Conservation (phyloP, 2,329 filamentous ascomycete species). For the Neospermospora avenae region DNA sequence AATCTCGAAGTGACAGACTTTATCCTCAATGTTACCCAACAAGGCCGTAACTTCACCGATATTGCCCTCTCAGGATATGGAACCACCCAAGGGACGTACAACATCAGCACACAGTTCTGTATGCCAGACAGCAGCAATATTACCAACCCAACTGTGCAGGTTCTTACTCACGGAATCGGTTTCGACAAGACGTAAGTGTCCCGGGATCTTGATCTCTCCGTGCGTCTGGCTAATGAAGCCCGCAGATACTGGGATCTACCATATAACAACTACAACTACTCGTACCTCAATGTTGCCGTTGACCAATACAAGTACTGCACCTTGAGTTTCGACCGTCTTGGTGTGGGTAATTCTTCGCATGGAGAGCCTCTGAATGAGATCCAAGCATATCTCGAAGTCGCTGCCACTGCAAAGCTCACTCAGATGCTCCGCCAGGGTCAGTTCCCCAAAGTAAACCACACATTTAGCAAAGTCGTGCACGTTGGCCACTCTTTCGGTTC, state of each 20-base stretch:
- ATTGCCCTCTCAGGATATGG: conserved; percentile 45
- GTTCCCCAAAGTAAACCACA: conserved; percentile 40
- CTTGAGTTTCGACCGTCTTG: conserved; percentile 59
- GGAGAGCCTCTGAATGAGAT: conserved; percentile 59
- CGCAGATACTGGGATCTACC: conserved; percentile 59
- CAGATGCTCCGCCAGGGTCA: conserved; percentile 43
- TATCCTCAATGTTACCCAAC: conserved; percentile 46
- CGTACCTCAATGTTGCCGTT: conserved; percentile 55
- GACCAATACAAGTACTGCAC: conserved; percentile 54
- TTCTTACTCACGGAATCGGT: conserved; percentile 53
- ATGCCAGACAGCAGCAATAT: conserved; percentile 45
- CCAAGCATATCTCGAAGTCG: conserved; percentile 55
- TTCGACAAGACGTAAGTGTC: conserved; percentile 46
- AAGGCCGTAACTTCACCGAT: conserved; percentile 49
- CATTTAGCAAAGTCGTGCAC: conserved; percentile 49
- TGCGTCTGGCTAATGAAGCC: not conserved
- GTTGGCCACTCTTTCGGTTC: conserved; percentile 65
- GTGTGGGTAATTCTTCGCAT: conserved; percentile 55
- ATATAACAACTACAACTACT: conserved; percentile 58
- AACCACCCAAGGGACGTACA: conserved; percentile 50
- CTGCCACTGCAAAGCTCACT: conserved; percentile 54
- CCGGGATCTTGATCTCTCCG: not conserved
- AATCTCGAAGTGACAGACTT: conserved; percentile 58
- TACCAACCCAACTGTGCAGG: conserved; percentile 38
- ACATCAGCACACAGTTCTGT: conserved; percentile 61